A percentile compares a stretch with the other conserved stretches of the same genome.
These are phyloP conservation scores for Hypholoma fasciculare DNA, from an alignment of 768 basidiomycete species.

Conservation along the genomic window DNA sequence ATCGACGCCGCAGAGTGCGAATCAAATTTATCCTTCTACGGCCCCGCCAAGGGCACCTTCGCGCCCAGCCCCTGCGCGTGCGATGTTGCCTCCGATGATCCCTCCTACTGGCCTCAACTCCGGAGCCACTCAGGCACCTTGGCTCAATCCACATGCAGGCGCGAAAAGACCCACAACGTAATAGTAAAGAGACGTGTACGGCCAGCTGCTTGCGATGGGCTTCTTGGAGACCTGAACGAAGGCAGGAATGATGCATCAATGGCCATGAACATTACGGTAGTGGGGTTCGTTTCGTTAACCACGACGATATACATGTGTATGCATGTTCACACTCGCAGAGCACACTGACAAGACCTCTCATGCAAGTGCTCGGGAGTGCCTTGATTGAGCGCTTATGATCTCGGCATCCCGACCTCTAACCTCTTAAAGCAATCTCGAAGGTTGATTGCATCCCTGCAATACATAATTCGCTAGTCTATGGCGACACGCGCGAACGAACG, in stretches of 20 bases:
- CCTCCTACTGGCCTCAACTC: background rate
- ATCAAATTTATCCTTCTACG: slow-evolving; percentile 9
- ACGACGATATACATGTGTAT: background rate
- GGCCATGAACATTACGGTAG: too few species aligned
- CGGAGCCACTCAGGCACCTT: slow-evolving; percentile 3
- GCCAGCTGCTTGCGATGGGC: background rate
- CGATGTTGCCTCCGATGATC: background rate
- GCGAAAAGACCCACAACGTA: background rate
- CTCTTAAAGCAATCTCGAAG: too few species aligned
- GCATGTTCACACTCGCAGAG: background rate
- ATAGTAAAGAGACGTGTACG: background rate
- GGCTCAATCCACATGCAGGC: background rate
- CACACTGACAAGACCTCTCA: background rate
- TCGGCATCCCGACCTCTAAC: background rate
- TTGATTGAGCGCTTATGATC: background rate
- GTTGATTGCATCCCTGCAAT: too few species aligned
- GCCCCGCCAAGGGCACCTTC: slow-evolving; percentile 3
- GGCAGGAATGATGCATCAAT: background rate
- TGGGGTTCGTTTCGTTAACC: background rate
- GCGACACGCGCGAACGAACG: background rate
- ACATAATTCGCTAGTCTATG: background rate
- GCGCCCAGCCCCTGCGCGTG: background rate
- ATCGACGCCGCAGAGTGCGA: background rate
- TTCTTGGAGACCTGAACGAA: background rate
- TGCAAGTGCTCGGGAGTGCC: background rate